phyloP scores from a whole-genome alignment of 768 basidiomycete species.

The Lactifluus echinatus region DNA sequence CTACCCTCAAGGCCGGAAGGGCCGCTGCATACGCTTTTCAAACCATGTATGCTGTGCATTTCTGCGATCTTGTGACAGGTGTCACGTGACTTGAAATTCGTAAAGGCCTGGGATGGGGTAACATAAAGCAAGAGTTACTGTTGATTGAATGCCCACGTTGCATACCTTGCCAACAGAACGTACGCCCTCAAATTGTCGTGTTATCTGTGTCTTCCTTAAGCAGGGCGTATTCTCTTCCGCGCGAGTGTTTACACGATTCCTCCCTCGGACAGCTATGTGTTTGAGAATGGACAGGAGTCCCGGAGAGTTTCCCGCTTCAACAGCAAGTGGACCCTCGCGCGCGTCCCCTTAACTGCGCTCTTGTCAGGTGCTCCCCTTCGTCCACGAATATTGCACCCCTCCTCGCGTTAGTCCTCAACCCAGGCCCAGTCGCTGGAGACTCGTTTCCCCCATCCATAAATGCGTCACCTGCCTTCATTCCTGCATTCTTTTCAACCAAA shows the following conservation, averaged over 20 bases:
- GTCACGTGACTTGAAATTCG: background rate
- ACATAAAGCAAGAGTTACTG: slow-evolving; percentile 33
- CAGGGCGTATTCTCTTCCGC: background rate
- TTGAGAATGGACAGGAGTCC: slow-evolving; percentile 40
- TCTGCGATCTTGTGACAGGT: background rate
- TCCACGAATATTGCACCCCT: background rate
- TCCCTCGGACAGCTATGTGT: slow-evolving; percentile 33
- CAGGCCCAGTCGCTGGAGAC: slow-evolving; percentile 30
- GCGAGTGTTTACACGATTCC: too few species aligned
- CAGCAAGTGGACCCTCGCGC: slow-evolving; percentile 43
- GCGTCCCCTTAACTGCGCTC: slow-evolving; percentile 46
- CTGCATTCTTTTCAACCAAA: too few species aligned
- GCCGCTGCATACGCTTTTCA: slow-evolving; percentile 14
- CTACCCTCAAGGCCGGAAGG: slow-evolving; percentile 15
- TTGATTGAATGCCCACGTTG: background rate
- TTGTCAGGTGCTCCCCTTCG: slow-evolving; percentile 34
- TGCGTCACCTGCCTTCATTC: too few species aligned
- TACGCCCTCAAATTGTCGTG: slow-evolving; percentile 26
- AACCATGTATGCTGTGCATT: slow-evolving; percentile 10
- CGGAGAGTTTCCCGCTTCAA: slow-evolving; percentile 35
- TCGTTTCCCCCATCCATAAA: too few species aligned
- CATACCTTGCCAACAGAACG: slow-evolving; percentile 37
- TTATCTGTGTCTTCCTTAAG: background rate
- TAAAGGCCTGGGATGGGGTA: slow-evolving; percentile 51
- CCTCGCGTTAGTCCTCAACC: background rate